phyloP scores from a whole-genome alignment of 2,329 filamentous ascomycete genomes.

The Colletotrichum shisoi region DNA sequence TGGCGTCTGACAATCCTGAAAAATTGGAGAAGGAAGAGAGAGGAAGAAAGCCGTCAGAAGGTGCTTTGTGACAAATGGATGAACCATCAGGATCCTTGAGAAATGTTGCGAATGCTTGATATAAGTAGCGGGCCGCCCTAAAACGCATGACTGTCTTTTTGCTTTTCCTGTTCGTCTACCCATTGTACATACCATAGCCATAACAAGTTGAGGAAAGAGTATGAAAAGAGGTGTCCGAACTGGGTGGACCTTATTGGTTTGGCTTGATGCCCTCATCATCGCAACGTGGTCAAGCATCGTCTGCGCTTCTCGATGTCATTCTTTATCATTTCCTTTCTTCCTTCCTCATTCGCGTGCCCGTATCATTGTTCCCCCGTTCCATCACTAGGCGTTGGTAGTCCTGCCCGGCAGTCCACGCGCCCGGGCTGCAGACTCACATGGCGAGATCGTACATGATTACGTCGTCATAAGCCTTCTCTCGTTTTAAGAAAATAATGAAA shows the following conservation, averaged over 20 bases:
- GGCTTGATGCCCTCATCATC: neutral
- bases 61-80: neutral
- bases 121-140: slow-evolving; percentile 23
- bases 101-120: neutral
- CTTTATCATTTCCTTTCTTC: slow-evolving; percentile 12
- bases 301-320: slow-evolving; percentile 2
- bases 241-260: neutral
- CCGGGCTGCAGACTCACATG: neutral
- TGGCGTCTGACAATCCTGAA: neutral
- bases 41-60: neutral
- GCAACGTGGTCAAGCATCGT: neutral
- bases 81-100: too few relatives aligned
- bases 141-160: slow-evolving; percentile 13
- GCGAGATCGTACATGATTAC: slow-evolving; percentile 16
- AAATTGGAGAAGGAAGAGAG: neutral
- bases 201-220: neutral
- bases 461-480: slow-evolving; percentile 23
- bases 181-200: slow-evolving; percentile 28
- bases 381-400: slow-evolving; percentile 5
- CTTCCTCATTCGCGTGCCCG: slow-evolving; percentile 18
- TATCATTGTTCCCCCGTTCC: slow-evolving; percentile 26
- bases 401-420: slow-evolving; percentile 13
- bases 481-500: slow-evolving; percentile 23
- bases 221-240: neutral
- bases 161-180: slow-evolving; percentile 36